Base-by-base conservation (phyloP, 805 yeast genomes). In the Zygosaccharomyces rouxii region DNA sequence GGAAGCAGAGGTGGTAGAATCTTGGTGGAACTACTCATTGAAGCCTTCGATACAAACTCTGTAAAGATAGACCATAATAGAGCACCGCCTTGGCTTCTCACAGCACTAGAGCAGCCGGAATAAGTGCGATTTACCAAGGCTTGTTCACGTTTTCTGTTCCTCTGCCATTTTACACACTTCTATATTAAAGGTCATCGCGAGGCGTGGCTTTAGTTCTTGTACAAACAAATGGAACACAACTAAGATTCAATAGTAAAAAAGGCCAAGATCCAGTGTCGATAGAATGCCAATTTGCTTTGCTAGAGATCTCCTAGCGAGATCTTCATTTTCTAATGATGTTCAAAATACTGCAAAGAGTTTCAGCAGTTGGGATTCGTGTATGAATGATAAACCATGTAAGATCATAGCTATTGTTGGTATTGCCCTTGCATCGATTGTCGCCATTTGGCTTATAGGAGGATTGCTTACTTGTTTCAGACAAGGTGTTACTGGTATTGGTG, bases 1-100 rank as follows among this genome's bases (percentile, higher is more conserved):
- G 98, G 98, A 0, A 80, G 89, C 16, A 75, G 89, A 57, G 97
- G 97, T 13, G 97, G 97, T 7, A 74, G 99, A 52, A 89, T 90
- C 33, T 73, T 89, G 57, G 97, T 94, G 31, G 99, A 92, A 66
- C 74, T 92, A 58, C 75, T 89, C 50, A 89, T 92, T 39, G 99
- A 92, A 53, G 71, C 70, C 2, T 67, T 67, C 37, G 68, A 67
- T 47, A 64, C 63, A 10, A 58, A 57, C 4, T 33, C 60, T 14
- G 66, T 67, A 9, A 55, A 62, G 39, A 64, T 66, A 16, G 63
- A 63, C 38, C 55, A 54, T 25, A 55, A 52, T 6, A 55, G 50
- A 9, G 68, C 70, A 0, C 71, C 71, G 5, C 56, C 48, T 28
- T 67, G 70, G 66, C 53, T 67, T 14, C 49, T 58, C 11, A 55